Evolutionary conservation across 2,329 filamentous ascomycete species (phyloP).

Genomic region (Fusarium virguliforme): DNA sequence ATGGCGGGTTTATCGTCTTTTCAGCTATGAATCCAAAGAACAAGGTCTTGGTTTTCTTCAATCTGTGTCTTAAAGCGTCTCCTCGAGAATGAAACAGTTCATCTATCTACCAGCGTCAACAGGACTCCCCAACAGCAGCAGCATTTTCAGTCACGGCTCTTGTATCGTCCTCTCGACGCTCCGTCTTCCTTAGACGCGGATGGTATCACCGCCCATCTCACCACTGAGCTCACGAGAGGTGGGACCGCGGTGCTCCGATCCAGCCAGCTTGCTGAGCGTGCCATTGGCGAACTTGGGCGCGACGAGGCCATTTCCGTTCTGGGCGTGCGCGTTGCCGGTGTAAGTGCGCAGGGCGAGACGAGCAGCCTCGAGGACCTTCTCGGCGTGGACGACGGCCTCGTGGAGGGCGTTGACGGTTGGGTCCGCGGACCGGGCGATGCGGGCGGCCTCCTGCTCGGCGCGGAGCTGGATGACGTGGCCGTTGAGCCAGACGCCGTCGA

Average conservation of each 20-base stretch:
- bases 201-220: constrained; percentile 76
- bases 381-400: constrained; percentile 62
- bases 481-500: constrained; percentile 75
- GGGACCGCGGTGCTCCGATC: constrained; percentile 60
- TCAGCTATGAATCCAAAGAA: constrained; percentile 24
- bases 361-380: constrained; percentile 65
- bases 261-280: constrained; percentile 47
- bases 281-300: constrained; percentile 44
- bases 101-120: constrained; percentile 22
- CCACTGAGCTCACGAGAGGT: constrained; percentile 71
- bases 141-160: constrained; percentile 30
- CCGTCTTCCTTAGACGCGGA: constrained; percentile 44
- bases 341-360: constrained; percentile 62
- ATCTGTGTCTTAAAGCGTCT: constrained; percentile 15
- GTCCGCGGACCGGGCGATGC: constrained; percentile 52
- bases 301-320: constrained; percentile 39
- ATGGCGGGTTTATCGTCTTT: constrained; percentile 11
- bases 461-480: constrained; percentile 72
- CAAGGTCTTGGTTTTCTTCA: constrained; percentile 22
- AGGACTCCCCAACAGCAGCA: constrained; percentile 33
- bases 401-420: constrained; percentile 61
- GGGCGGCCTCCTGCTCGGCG: constrained; percentile 56
- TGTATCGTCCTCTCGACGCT: constrained; percentile 9
- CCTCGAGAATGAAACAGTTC: constrained; percentile 27
- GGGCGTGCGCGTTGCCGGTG: constrained; percentile 31